These are phyloP conservation scores for Lathyrus oleraceus DNA, from an alignment of 306 rosid genomes.

Conservation along the genomic window DNA sequence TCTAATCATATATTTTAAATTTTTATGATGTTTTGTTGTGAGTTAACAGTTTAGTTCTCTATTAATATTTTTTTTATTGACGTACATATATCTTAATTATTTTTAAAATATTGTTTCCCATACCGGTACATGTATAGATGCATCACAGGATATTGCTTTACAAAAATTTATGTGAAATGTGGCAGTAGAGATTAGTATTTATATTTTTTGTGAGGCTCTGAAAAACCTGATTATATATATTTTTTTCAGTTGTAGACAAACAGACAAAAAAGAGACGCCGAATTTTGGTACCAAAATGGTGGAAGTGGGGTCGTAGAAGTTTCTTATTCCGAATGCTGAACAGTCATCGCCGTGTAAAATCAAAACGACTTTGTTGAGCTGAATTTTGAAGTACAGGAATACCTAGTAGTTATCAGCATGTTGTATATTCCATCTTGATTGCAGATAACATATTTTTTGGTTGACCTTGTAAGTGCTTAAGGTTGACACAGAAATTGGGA, in stretches of 20 bases:
- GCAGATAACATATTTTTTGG: constrained; percentile 29
- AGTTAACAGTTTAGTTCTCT: too few relatives aligned
- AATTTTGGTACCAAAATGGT: constrained; percentile 44
- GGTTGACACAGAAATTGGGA: constrained; percentile 22
- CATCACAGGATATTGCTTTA: not conserved
- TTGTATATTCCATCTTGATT: constrained; percentile 47
- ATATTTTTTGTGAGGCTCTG: constrained; percentile 13
- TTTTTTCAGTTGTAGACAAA: constrained; percentile 45
- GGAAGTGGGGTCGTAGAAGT: constrained; percentile 58
- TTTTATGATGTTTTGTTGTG: too few relatives aligned
- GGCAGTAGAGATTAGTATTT: not conserved
- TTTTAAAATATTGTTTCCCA: too few relatives aligned
- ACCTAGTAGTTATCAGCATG: constrained; percentile 40
- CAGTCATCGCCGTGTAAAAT: constrained; percentile 43
- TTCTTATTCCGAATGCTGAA: constrained; percentile 44
- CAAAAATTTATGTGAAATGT: not conserved
- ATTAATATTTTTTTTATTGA: too few relatives aligned
- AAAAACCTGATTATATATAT: constrained; percentile 2
- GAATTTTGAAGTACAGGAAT: constrained; percentile 27
- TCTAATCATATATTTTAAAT: too few relatives aligned
- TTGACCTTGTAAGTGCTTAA: constrained; percentile 19
- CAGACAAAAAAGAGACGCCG: constrained; percentile 52
- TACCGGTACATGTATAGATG: too few relatives aligned
- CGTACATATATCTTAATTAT: too few relatives aligned
- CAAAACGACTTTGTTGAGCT: constrained; percentile 42